Percentiles rank a stretch among this genome's conserved stretches.
phyloP scores from a whole-genome alignment of 2,329 filamentous ascomycete species.

The Laburnicola sp. region DNA sequence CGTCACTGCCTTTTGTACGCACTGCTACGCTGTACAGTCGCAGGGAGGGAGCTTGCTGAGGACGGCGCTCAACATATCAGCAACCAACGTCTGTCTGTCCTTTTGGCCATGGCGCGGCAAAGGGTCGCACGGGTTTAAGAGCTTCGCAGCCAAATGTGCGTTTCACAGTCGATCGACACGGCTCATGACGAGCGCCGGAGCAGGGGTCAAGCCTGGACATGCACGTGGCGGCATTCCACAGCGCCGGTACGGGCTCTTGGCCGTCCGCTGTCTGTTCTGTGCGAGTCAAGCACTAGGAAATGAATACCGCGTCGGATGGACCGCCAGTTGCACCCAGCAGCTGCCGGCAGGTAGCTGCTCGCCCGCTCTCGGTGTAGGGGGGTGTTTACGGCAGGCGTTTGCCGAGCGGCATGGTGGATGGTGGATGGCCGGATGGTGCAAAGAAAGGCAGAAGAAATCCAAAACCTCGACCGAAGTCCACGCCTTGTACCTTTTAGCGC shows the following conservation, averaged over 20 bases:
- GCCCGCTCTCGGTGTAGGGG: no score
- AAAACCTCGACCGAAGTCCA: conserved; percentile 21
- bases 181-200: conserved; percentile 14
- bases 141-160: conserved; percentile 19
- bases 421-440: no score
- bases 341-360: no score
- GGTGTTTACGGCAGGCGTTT: no score
- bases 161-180: conserved; percentile 25
- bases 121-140: conserved; percentile 6
- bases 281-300: not conserved
- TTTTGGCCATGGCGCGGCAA: not conserved
- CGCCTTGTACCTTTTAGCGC: conserved; percentile 19
- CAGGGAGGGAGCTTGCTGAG: not conserved
- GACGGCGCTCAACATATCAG: not conserved
- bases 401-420: not conserved
- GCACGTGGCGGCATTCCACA: conserved; percentile 24
- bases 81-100: not conserved
- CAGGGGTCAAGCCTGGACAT: conserved; percentile 20
- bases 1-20: conserved; percentile 7
- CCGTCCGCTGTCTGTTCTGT: not conserved
- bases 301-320: not conserved
- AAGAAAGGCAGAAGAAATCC: no score
- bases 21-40: conserved; percentile 7
- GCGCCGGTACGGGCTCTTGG: conserved; percentile 3
- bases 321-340: no score